Evolutionary conservation across 257 asterid genomes (phyloP).

Genomic region (Catharanthus roseus): DNA sequence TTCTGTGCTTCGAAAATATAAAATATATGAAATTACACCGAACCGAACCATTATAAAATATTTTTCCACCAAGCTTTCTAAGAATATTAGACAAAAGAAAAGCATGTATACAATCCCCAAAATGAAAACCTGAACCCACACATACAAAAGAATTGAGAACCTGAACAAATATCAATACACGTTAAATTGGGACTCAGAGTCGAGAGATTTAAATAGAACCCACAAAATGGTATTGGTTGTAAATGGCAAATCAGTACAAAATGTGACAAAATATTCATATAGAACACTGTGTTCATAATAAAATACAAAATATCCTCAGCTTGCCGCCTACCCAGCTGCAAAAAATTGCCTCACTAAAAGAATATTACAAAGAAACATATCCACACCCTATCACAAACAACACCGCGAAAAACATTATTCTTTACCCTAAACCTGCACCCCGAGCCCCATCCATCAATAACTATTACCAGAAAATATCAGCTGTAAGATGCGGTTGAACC

Average conservation of each 20-base stretch:
- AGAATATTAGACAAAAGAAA: too few relatives aligned
- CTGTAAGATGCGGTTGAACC: neutral
- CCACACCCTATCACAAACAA: constrained; percentile 19
- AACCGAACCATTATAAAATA: too few relatives aligned
- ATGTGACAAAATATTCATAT: neutral
- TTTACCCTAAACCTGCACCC: constrained; percentile 3
- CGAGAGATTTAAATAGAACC: neutral
- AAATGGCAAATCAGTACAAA: neutral
- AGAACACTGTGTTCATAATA: neutral
- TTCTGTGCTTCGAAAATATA: too few relatives aligned
- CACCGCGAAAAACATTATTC: neutral
- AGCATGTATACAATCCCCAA: too few relatives aligned
- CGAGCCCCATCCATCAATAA: neutral
- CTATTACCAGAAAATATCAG: neutral
- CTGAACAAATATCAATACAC: too few relatives aligned
- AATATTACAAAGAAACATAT: constrained; percentile 18
- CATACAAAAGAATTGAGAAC: too few relatives aligned
- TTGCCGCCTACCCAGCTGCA: constrained; percentile 22
- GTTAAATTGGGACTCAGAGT: neutral
- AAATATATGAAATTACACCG: too few relatives aligned
- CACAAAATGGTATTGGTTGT: neutral
- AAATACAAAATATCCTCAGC: constrained; percentile 16
- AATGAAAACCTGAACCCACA: too few relatives aligned
- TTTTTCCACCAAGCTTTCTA: too few relatives aligned
- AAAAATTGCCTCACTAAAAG: constrained; percentile 19